Conservation (phyloP, 23 red algal species). For the Pyropia haitanensis region DNA sequence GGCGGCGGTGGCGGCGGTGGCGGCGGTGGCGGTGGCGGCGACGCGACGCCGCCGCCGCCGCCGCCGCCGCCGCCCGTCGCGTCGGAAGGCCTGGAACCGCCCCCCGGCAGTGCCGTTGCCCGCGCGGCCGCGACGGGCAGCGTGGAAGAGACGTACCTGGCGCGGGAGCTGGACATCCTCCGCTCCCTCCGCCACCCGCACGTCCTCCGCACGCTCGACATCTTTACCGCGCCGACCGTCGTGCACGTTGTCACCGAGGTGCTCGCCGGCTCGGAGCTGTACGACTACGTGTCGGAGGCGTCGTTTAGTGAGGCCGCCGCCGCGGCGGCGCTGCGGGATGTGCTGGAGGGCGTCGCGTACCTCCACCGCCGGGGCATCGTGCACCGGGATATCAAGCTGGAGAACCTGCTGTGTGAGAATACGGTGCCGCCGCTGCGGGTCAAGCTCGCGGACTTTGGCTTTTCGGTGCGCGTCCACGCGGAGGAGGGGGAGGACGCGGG, state of each 20-base stretch:
- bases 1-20: too few species aligned
- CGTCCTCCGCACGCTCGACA: conserved; percentile 52
- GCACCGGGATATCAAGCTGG: conserved; percentile 86
- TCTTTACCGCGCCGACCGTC: conserved; percentile 28
- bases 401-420: conserved; percentile 64
- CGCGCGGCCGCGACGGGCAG: conserved; percentile 4
- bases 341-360: conserved; percentile 64
- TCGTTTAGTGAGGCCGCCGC: conserved; percentile 45
- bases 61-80: too few species aligned
- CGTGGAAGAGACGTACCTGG: conserved; percentile 51
- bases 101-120: too few species aligned
- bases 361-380: conserved; percentile 73
- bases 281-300: conserved; percentile 40
- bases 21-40: too few species aligned
- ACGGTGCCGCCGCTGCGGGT: conserved; percentile 49
- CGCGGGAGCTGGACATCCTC: conserved; percentile 77
- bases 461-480: conserved; percentile 43
- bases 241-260: conserved; percentile 79
- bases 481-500: background rate
- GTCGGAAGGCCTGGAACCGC: too few species aligned
- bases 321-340: conserved; percentile 46
- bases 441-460: conserved; percentile 88
- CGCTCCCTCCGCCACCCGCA: conserved; percentile 42
- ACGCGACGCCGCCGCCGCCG: too few species aligned
- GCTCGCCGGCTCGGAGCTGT: conserved; percentile 51